Conservation (phyloP, 768 basidiomycete genomes). For the Guyanaporus albipodus region DNA sequence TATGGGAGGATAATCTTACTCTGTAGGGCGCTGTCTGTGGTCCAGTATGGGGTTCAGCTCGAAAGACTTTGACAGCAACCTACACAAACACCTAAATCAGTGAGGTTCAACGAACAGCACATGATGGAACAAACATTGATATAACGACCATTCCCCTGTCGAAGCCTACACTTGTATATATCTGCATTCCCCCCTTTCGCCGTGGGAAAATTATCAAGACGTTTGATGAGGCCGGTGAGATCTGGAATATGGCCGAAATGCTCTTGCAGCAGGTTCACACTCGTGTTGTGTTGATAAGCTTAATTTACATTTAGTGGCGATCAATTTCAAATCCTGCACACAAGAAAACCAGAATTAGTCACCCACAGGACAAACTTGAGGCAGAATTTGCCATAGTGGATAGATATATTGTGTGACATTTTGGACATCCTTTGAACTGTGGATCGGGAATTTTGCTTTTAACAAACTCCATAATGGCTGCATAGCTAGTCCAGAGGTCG, state of each 20-base stretch:
- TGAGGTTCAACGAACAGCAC: not conserved
- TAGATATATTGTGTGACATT: not conserved
- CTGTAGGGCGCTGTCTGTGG: not conserved
- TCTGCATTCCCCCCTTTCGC: not conserved
- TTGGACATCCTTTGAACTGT: not conserved
- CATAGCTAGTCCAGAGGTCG: not conserved
- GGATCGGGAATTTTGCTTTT: not conserved
- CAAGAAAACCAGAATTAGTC: not conserved
- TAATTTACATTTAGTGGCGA: not conserved
- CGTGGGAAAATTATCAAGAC: not conserved
- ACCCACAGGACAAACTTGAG: not conserved
- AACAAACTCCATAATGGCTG: not conserved
- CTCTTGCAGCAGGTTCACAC: not conserved
- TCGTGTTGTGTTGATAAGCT: not conserved
- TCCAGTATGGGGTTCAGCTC: not conserved
- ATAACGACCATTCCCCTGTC: not conserved
- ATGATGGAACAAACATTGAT: not conserved
- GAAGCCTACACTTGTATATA: slow-evolving; percentile 1
- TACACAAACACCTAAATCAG: not conserved
- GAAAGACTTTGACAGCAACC: slow-evolving; percentile 1
- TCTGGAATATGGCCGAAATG: not conserved
- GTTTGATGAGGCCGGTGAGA: not conserved
- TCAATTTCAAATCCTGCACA: not conserved
- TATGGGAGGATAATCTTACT: not conserved
- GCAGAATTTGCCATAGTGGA: not conserved